These are phyloP conservation scores for Cornus kousa DNA, from an alignment of 148 eudicot genomes.

Conservation along the genomic window DNA sequence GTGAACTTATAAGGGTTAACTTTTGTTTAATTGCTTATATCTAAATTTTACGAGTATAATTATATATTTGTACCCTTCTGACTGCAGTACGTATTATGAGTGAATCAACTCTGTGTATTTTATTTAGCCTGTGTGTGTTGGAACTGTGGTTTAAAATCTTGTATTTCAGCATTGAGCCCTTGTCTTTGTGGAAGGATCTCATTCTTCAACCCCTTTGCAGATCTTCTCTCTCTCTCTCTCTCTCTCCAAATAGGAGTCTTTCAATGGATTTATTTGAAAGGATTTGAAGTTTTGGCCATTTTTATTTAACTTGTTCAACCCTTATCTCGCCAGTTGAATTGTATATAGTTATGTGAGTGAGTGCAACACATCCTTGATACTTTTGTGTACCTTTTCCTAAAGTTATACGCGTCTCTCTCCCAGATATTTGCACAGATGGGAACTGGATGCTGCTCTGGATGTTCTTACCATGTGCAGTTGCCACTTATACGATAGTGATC, in stretches of 20 bases:
- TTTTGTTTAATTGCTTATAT: too few species aligned
- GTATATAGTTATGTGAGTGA: background rate
- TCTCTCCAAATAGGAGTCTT: background rate
- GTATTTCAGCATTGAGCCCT: background rate
- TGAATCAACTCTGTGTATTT: background rate
- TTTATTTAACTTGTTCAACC: background rate
- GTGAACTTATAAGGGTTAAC: conserved; percentile 6
- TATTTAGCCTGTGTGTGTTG: background rate
- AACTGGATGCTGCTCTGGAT: conserved; percentile 90
- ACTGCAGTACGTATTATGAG: background rate
- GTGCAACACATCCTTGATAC: background rate
- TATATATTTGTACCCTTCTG: background rate
- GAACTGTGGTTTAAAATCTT: background rate
- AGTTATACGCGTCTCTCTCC: conserved; percentile 12
- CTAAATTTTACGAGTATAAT: background rate
- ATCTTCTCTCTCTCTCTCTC: background rate
- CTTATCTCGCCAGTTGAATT: background rate
- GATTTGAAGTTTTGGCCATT: background rate
- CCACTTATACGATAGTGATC: conserved; percentile 69
- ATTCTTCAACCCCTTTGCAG: background rate
- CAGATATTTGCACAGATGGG: conserved; percentile 92
- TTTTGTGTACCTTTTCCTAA: background rate
- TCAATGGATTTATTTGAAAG: background rate
- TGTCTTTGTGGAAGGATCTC: background rate
- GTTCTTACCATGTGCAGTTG: conserved; percentile 98